phyloP scores from a whole-genome alignment of 495 filamentous ascomycete genomes.

The Hapsidospora chrysogenum region DNA sequence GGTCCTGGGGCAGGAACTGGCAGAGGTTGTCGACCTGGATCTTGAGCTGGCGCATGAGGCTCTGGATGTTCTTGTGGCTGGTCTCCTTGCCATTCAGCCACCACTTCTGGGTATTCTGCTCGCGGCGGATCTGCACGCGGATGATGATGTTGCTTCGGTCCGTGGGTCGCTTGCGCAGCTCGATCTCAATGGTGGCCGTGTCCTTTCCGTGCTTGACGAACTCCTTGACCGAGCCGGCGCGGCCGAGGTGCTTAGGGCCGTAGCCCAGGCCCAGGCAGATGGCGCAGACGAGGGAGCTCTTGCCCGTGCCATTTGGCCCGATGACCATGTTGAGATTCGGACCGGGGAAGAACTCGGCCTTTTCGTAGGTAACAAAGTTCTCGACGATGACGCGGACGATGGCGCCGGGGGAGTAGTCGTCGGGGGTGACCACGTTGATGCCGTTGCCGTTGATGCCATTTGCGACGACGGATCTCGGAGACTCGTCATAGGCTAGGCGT shows the following conservation, averaged over 20 bases:
- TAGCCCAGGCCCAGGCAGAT: slow-evolving; percentile 90
- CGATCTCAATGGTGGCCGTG: slow-evolving; percentile 75
- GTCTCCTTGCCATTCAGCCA: slow-evolving; percentile 46
- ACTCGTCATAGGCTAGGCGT: background rate
- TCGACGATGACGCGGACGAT: slow-evolving; percentile 73
- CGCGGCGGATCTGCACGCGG: slow-evolving; percentile 55
- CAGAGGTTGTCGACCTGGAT: slow-evolving; percentile 97
- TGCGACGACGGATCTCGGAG: background rate
- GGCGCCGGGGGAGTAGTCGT: slow-evolving; percentile 55
- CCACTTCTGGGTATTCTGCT: slow-evolving; percentile 64
- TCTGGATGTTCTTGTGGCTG: slow-evolving; percentile 40
- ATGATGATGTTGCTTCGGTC: slow-evolving; percentile 51
- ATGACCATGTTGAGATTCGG: slow-evolving; percentile 98
- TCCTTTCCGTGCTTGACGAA: slow-evolving; percentile 83
- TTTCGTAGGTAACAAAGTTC: slow-evolving; percentile 94
- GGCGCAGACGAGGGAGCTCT: slow-evolving; percentile 93
- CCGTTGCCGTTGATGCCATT: background rate
- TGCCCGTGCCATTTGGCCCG: slow-evolving; percentile 93
- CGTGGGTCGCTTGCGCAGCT: slow-evolving; percentile 44
- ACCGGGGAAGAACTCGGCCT: slow-evolving; percentile 75
- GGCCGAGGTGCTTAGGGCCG: slow-evolving; percentile 65
- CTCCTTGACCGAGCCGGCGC: slow-evolving; percentile 69
- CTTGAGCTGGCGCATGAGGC: slow-evolving; percentile 47
- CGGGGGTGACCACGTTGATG: background rate
- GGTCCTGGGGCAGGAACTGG: slow-evolving; percentile 94